Evolutionary conservation across 257 asterid genomes (phyloP).

Genomic region (Solanum pimpinellifolium): DNA sequence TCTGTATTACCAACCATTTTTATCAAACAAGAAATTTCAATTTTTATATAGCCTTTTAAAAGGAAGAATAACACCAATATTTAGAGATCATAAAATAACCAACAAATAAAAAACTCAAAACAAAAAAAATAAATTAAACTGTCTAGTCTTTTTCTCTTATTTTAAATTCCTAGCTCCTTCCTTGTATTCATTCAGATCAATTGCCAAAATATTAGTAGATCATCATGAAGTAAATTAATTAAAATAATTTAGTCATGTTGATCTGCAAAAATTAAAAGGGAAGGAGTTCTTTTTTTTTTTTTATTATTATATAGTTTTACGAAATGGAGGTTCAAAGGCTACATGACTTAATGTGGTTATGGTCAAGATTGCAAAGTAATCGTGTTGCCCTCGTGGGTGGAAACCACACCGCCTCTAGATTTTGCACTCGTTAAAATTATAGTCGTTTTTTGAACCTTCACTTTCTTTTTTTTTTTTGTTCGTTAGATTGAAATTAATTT

Average conservation of each 20-base stretch:
- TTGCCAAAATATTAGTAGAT: conserved; percentile 1
- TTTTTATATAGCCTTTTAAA: neutral
- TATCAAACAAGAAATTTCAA: neutral
- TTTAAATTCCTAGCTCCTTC: conserved; percentile 7
- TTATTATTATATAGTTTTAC: neutral
- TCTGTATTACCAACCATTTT: neutral
- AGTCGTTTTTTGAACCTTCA: neutral
- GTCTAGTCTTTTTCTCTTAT: neutral
- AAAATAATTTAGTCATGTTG: neutral
- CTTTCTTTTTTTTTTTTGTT: neutral
- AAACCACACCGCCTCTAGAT: conserved; percentile 40
- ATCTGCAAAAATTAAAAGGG: conserved; percentile 9
- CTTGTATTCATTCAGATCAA: neutral
- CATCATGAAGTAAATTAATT: neutral
- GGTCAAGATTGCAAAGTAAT: conserved; percentile 5
- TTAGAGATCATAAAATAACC: neutral
- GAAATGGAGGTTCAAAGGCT: conserved; percentile 28
- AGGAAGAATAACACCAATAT: neutral
- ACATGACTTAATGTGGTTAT: conserved; percentile 7
- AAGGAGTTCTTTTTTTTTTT: neutral
- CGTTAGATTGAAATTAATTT: neutral
- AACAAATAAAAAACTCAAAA: neutral
- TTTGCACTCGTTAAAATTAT: conserved; percentile 32
- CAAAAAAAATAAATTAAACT: neutral
- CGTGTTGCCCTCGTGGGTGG: conserved; percentile 41